Base-by-base conservation (phyloP, 495 filamentous ascomycete species). In the Penicillium lagena region DNA sequence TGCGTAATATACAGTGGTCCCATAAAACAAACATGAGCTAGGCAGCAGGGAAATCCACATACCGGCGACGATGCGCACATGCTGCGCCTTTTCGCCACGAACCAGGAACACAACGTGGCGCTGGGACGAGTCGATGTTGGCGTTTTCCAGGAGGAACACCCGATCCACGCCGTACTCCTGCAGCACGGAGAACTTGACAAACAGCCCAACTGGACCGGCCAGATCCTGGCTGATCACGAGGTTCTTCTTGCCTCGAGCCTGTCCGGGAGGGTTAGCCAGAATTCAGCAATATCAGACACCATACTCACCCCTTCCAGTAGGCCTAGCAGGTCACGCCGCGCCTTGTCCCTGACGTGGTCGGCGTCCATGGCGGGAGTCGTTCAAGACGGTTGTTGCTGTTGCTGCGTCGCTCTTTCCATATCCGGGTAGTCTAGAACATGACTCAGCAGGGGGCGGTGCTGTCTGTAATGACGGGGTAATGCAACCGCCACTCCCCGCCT, bases 161-260 rank as follows among this genome's bases (percentile, higher is more conserved):
- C 89, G 93, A 64, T 97, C 90, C 55, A 97, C 89, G 12, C 94
- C 94, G 72, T 97, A 95, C 53, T 99, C 91, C 47, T 88, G 83
- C 14, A 89, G 77, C 36, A 80, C 78, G 11, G 94, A 95, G 58
- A 95, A 93, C 62, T 96, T 96, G 69, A 94, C 86, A 58, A 97
- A 84, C 43, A 94, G 76, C 39, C 89, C 87, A 40, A 99, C 77
- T 30, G 89, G 86, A 32, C 90, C 90, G 51, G 90, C 89, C 53
- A 99, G 77, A 55, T 83, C 78, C 64, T 87, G 85, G 61, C 96
- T 90, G 56, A 97, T 83, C 42, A 97, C 85, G 49, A 99, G 76
- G 67, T 96, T 95, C 75, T 99, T 99, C 81, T 96, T 97, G 45
- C 94, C 94, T 60, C 89, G 84, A 48, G 96, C 86, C 93, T 98